Evolutionary conservation across 805 yeast genomes (phyloP), one percentile per base, ranked within the genome.

Genomic region (Candida nonsorbophila): DNA sequence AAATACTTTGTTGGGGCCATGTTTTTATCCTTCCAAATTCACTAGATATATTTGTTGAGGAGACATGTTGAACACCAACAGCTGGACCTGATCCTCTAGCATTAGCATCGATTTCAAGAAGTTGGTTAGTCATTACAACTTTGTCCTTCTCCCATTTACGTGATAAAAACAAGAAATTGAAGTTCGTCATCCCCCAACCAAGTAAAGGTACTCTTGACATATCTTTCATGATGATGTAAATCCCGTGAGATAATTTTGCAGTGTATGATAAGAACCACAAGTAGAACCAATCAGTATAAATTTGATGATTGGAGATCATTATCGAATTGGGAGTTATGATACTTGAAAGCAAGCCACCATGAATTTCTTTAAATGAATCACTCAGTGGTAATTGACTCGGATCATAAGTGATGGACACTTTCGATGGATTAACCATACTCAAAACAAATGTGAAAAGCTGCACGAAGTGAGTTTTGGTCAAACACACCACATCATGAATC

Each of bases 231-330:
- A 86, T 72, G 34, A 90, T 86, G 42, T 69, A 76, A 7, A 88
- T 65, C 27, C 73, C 67, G 21, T 81, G 82, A 6, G 79, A 74
- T 24, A 79, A 53, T n/a, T 67, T 53, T 8, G 85, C 73, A 5
- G 87, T 69, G 51, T 84, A 82, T 0, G 84, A 64, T 13, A 84
- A 36, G 75, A 84, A 90, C 98, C 98, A 90, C 32, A 86, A 42
- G 44, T 74, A 87, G 7, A 83, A 67, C 98, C 98, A 90, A 52
- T 90, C 98, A 3, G 90, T 77, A 52, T 90, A 90, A 14, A 90
- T 80, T 58, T 88, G 97, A 55, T 90, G 97, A 50, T 90, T 90
- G n/a, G 92, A 75, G 20, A 88, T 79, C 25, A 81, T 51, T 2
- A 90, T 69, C 0, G 84, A 68, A 22, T 77, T 69, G 13, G 72